Base-by-base conservation (phyloP, 2,329 filamentous ascomycete species). In the Colletotrichum sp. region DNA sequence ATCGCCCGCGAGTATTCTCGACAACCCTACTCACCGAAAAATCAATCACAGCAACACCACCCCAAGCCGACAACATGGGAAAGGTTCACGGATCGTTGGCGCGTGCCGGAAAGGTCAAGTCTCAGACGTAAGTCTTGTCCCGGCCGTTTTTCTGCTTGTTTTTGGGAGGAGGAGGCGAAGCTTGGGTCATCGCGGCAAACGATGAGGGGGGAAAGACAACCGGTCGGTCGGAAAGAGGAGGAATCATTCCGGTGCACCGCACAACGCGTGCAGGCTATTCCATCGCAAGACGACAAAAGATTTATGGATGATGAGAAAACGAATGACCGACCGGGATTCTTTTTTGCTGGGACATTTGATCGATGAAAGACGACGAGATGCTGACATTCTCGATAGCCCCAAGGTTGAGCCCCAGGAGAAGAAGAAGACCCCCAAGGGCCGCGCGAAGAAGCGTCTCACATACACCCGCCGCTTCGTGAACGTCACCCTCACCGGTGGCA, bases 381-480 rank as follows among this genome's bases (percentile, higher is more conserved):
- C 74, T 76, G 74, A 76, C 74, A 22, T 36, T 48, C 34, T 63
- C 67, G 39, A 69, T 52, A 78, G 77, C 75, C 77, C 77, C 68
- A 77, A 96, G 94, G 94, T 96, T 88, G 95, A 97, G 89, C 89
- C 91, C 76, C 94, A 96, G 89, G 96, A 98, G 94, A 98, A 98
- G 94, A 91, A 95, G 90, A 98, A 99, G 95, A 92, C 90, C 83
- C 96, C 96, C 86, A 98, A 98, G 93, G 96, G 96, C 86, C 96
- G 96, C 86, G 96, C 96, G 83, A 95, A 97, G 91, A 99, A 99
- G 96, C 93, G 96, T 85, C 93, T 98, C 87, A 93, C 92, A 88
- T 98, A 98, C 93, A 98, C 95, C 83, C 95, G 96, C 88, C 96
- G 96, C 85, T 99, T 99, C 91, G 96, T 99, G 83, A 98, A 99